These are phyloP conservation scores for Globisporangium radiosum DNA, from an alignment of 352 stramenopile species.

Conservation along the genomic window DNA sequence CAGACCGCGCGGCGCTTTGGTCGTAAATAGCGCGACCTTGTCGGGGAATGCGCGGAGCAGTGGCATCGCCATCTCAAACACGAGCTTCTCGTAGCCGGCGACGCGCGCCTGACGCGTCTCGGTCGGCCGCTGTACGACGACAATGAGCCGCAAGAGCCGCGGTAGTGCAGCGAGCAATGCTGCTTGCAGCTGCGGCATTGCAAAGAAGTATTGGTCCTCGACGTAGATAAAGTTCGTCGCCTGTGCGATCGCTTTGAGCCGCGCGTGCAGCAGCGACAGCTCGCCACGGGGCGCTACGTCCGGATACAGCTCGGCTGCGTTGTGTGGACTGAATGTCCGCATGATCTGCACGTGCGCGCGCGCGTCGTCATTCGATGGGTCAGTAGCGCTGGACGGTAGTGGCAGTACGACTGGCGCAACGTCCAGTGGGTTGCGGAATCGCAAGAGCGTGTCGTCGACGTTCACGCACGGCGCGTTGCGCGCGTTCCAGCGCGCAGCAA, in stretches of 20 bases:
- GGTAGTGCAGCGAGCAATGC: slow-evolving; percentile 36
- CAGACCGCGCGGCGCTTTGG: slow-evolving; percentile 34
- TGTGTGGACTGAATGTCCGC: slow-evolving; percentile 47
- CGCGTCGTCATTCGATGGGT: too few relatives aligned
- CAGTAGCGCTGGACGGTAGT: background rate
- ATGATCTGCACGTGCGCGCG: slow-evolving; percentile 32
- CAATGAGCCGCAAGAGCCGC: slow-evolving; percentile 37
- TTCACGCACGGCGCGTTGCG: slow-evolving; percentile 23
- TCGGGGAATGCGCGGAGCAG: slow-evolving; percentile 41
- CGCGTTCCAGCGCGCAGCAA: slow-evolving; percentile 60
- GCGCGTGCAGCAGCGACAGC: slow-evolving; percentile 41
- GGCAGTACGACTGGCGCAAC: slow-evolving; percentile 11
- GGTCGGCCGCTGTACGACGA: slow-evolving; percentile 36
- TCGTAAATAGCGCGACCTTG: slow-evolving; percentile 56
- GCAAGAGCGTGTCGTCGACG: slow-evolving; percentile 31
- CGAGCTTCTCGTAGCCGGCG: slow-evolving; percentile 58
- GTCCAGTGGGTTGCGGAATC: slow-evolving; percentile 38
- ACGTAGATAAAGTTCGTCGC: slow-evolving; percentile 63
- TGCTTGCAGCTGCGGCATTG: slow-evolving; percentile 48
- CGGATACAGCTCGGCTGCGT: slow-evolving; percentile 22
- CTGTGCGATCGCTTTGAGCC: slow-evolving; percentile 51
- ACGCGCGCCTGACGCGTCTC: slow-evolving; percentile 23
- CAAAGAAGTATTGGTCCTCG: slow-evolving; percentile 70
- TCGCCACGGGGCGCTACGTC: slow-evolving; percentile 46
- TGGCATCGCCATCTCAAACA: slow-evolving; percentile 53